These are phyloP conservation scores for Talaromyces verruculosus DNA, from an alignment of 2,329 filamentous ascomycete genomes.

Conservation along the genomic window DNA sequence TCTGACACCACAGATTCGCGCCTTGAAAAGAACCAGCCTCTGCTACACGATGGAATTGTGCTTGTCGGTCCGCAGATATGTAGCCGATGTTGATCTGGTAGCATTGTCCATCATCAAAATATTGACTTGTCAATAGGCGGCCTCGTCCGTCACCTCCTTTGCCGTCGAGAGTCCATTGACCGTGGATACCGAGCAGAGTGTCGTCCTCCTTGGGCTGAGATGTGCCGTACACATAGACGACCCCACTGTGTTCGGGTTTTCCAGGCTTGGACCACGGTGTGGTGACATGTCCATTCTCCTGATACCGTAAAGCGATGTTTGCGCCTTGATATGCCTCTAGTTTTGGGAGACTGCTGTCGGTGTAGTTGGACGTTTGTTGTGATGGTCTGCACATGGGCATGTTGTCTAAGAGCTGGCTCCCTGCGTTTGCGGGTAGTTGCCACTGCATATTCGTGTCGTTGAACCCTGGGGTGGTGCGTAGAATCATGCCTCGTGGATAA, in stretches of 20 bases:
- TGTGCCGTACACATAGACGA: slow-evolving; percentile 74
- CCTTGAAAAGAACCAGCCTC: slow-evolving; percentile 52
- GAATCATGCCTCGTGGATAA: slow-evolving; percentile 69
- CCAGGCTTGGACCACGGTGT: slow-evolving; percentile 55
- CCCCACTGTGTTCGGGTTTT: slow-evolving; percentile 66
- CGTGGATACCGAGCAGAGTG: slow-evolving; percentile 64
- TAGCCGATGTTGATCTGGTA: slow-evolving; percentile 68
- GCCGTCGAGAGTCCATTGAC: slow-evolving; percentile 75
- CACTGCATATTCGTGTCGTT: slow-evolving; percentile 60
- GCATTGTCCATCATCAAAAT: slow-evolving; percentile 89
- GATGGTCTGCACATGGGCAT: slow-evolving; percentile 63
- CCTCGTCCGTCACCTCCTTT: slow-evolving; percentile 79
- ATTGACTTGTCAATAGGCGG: slow-evolving; percentile 69
- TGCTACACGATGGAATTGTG: slow-evolving; percentile 52
- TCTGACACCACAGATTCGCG: slow-evolving; percentile 73
- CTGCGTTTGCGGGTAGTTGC: slow-evolving; percentile 59
- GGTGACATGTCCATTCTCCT: slow-evolving; percentile 76
- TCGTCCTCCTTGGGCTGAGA: slow-evolving; percentile 59
- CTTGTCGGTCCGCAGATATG: slow-evolving; percentile 61
- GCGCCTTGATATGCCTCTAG: slow-evolving; percentile 63
- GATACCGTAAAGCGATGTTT: slow-evolving; percentile 65
- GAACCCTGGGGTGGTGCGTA: slow-evolving; percentile 58
- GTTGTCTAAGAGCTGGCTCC: slow-evolving; percentile 48
- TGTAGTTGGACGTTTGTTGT: slow-evolving; percentile 62
- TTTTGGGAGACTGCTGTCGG: slow-evolving; percentile 57